These are phyloP conservation scores for Claviceps sp. DNA, from an alignment of 2,329 filamentous ascomycete species.

Conservation along the genomic window DNA sequence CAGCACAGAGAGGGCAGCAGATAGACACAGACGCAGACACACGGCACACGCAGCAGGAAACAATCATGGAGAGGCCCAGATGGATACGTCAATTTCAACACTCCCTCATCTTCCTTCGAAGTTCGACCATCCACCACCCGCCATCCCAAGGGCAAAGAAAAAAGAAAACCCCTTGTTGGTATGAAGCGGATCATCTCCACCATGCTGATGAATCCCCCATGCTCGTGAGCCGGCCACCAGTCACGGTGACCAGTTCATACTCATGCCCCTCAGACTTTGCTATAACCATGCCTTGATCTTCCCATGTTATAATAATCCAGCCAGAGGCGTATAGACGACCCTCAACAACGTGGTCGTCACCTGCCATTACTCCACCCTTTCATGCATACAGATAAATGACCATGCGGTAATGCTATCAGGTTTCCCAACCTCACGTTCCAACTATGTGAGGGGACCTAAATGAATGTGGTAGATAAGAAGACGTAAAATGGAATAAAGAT, in stretches of 20 bases:
- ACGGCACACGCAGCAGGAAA: neutral
- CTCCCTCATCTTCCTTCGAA: too few species aligned
- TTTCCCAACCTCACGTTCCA: neutral
- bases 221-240: neutral
- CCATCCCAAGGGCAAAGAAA: neutral
- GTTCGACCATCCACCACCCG: neutral
- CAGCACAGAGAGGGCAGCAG: too few species aligned
- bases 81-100: neutral
- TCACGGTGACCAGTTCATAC: too few species aligned
- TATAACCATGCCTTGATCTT: neutral
- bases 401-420: slow-evolving; percentile 1
- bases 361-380: neutral
- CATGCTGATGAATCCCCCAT: neutral
- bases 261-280: neutral
- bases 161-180: neutral
- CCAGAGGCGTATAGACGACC: neutral
- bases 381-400: neutral
- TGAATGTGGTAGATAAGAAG: neutral
- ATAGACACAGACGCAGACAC: neutral
- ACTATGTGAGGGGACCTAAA: neutral
- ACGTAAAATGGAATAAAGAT: neutral
- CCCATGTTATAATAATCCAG: neutral
- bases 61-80: neutral
- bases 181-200: neutral
- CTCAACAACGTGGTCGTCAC: neutral